Conservation (phyloP, 2,329 filamentous ascomycete species). For the Moelleriella libera region DNA sequence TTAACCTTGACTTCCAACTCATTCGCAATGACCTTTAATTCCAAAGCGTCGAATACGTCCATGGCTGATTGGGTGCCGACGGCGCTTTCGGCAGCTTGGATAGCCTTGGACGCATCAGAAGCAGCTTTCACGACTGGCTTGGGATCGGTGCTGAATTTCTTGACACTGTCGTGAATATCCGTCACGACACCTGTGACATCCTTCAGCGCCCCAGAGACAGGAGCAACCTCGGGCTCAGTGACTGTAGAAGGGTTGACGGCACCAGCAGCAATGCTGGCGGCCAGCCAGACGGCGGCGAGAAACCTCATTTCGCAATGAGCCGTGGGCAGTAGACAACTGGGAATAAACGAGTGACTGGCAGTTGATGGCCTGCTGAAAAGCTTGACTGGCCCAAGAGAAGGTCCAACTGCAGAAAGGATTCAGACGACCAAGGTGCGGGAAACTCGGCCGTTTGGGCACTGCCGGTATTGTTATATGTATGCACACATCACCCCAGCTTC, state of each 20-base stretch:
- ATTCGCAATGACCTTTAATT: neutral
- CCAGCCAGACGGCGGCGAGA: conserved; percentile 2
- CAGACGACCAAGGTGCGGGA: neutral
- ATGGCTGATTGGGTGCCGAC: neutral
- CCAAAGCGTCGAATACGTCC: neutral
- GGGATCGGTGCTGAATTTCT: neutral
- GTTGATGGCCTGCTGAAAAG: neutral
- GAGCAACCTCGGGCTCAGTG: neutral
- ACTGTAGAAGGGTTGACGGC: neutral
- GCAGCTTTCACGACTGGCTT: neutral
- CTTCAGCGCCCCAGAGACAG: neutral
- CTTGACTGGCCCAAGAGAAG: neutral
- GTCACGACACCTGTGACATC: neutral
- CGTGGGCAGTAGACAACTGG: neutral
- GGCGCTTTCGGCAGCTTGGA: conserved; percentile 1
- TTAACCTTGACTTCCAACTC: neutral
- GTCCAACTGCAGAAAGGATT: neutral
- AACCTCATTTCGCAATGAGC: conserved; percentile 1
- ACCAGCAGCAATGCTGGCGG: conserved; percentile 1
- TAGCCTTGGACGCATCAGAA: neutral
- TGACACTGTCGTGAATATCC: neutral
- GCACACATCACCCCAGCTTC: neutral
- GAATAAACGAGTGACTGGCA: conserved; percentile 2
- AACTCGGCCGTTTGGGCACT: neutral
- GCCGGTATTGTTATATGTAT: neutral